Percentiles rank a stretch among this genome's conserved stretches.
Evolutionary conservation across 768 basidiomycete genomes (phyloP).

Genomic region (Nevesoporus exiguus): DNA sequence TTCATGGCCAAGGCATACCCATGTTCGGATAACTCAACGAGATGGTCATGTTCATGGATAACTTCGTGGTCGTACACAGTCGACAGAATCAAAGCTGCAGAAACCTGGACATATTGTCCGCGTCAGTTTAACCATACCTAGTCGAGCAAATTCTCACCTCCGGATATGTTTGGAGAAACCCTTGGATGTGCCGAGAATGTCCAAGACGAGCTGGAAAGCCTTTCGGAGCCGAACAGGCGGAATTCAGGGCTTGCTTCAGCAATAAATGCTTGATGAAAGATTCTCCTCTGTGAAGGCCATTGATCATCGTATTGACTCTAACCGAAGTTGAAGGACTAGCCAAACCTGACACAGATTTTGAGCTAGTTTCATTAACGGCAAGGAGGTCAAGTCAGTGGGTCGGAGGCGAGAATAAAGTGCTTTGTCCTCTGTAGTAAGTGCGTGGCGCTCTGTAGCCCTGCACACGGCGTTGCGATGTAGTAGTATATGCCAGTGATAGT

Average conservation of each 20-base stretch:
- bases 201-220: too few species aligned
- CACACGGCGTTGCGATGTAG: too few species aligned
- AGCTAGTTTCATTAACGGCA: neutral
- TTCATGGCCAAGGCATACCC: neutral
- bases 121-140: neutral
- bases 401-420: too few species aligned
- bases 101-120: neutral
- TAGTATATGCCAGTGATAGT: too few species aligned
- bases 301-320: constrained; percentile 17
- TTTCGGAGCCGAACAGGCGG: constrained; percentile 17
- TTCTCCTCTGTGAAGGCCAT: constrained; percentile 22
- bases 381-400: neutral
- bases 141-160: neutral
- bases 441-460: too few species aligned
- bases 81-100: too few species aligned
- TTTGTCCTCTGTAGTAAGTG: too few species aligned
- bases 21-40: neutral
- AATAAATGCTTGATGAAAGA: constrained; percentile 22
- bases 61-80: too few species aligned
- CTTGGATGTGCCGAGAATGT: constrained; percentile 2
- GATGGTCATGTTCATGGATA: neutral
- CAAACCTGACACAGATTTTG: constrained; percentile 16
- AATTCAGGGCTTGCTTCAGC: constrained; percentile 12
- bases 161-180: constrained; percentile 4
- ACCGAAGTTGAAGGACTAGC: too few species aligned